Conservation (phyloP, 2,329 filamentous ascomycete genomes). For the Aspergillus ustus region DNA sequence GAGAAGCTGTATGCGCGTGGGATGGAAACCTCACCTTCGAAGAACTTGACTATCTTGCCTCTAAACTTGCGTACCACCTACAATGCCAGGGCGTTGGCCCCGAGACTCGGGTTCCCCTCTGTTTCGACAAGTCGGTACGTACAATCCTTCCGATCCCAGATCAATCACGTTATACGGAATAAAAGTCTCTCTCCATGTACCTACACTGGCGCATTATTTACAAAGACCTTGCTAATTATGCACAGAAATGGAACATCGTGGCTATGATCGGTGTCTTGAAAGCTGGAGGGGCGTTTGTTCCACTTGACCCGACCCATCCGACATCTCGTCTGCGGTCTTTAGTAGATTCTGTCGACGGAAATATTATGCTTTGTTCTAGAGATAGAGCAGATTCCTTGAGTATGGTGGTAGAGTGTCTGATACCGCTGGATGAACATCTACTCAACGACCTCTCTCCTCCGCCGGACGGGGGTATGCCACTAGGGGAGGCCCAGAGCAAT, state of each 20-base stretch:
- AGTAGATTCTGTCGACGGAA: constrained; percentile 37
- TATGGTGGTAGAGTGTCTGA: constrained; percentile 30
- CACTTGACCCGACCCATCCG: constrained; percentile 47
- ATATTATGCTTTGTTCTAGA: constrained; percentile 40
- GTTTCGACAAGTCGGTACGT: constrained; percentile 50
- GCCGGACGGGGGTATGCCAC: constrained; percentile 20
- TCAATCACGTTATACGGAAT: background rate
- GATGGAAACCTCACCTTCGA: constrained; percentile 45
- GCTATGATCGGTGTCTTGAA: constrained; percentile 49
- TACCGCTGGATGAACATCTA: constrained; percentile 34
- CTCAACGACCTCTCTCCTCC: constrained; percentile 29
- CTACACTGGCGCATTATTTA: background rate
- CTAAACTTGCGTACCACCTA: constrained; percentile 42
- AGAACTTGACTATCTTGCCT: constrained; percentile 45
- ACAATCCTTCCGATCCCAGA: background rate
- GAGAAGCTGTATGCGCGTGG: constrained; percentile 44
- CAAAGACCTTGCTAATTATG: constrained; percentile 9
- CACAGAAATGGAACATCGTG: constrained; percentile 48
- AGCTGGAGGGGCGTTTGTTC: constrained; percentile 49
- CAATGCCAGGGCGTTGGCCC: constrained; percentile 46
- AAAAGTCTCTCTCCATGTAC: background rate
- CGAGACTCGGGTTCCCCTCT: constrained; percentile 42
- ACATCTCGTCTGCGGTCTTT: constrained; percentile 41
- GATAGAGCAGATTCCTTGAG: constrained; percentile 28
- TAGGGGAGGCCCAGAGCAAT: constrained; percentile 31